Evolutionary conservation across 2,329 filamentous ascomycete genomes (phyloP).

Genomic region (Aspergillus chevalieri): DNA sequence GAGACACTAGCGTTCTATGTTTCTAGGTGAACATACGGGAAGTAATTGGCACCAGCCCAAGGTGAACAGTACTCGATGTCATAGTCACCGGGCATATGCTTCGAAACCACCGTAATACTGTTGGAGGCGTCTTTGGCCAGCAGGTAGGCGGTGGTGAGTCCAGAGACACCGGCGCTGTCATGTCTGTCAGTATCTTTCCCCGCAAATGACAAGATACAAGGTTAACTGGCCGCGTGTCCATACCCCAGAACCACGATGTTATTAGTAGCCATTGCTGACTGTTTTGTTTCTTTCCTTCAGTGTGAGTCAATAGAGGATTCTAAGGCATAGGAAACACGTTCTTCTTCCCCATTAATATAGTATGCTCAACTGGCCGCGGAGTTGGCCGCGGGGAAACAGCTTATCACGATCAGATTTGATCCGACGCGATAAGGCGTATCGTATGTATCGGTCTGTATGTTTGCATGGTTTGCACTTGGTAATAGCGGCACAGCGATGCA

Average conservation of each 20-base stretch:
- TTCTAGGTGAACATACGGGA: constrained; percentile 51
- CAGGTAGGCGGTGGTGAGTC: constrained; percentile 59
- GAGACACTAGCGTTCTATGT: constrained; percentile 2
- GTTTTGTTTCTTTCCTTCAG: too few relatives aligned
- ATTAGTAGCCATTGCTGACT: constrained; percentile 24
- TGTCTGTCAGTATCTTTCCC: background rate
- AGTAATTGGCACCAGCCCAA: constrained; percentile 77
- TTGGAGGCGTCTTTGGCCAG: constrained; percentile 53
- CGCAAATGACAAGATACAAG: too few relatives aligned
- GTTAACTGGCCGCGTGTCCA: constrained; percentile 1
- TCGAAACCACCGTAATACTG: constrained; percentile 66
- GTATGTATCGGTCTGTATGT: background rate
- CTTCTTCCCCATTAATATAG: background rate
- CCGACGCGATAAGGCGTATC: background rate
- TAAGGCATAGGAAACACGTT: too few relatives aligned
- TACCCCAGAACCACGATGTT: constrained; percentile 39
- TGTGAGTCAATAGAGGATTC: background rate
- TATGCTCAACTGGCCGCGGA: too few relatives aligned
- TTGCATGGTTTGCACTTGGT: background rate
- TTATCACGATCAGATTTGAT: background rate
- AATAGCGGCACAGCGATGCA: background rate
- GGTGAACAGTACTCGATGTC: constrained; percentile 85
- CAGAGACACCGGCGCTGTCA: constrained; percentile 57
- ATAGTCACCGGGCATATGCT: constrained; percentile 91
- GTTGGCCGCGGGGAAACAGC: background rate